Conservation (phyloP, 257 asterid species). For the Pogostemon cablin region DNA sequence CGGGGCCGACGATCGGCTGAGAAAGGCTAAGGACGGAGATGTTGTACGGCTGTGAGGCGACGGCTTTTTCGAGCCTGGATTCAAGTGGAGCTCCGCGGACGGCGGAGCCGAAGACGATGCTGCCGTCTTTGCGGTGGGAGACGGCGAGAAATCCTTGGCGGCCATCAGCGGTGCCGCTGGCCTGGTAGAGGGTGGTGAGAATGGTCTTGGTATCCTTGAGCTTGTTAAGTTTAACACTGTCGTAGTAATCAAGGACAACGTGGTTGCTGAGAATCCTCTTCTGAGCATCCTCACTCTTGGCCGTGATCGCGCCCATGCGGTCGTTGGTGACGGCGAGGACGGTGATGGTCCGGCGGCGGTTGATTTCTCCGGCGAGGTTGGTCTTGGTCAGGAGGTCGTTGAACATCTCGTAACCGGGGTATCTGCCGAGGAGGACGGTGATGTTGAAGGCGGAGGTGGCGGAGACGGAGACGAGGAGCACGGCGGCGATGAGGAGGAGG, state of each 20-base stretch:
- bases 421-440: slow-evolving; percentile 48
- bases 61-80: slow-evolving; percentile 37
- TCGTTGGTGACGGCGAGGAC: slow-evolving; percentile 63
- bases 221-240: slow-evolving; percentile 51
- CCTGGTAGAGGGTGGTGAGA: slow-evolving; percentile 63
- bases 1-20: slow-evolving; percentile 52
- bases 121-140: slow-evolving; percentile 42
- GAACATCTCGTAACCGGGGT: slow-evolving; percentile 57
- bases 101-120: slow-evolving; percentile 65
- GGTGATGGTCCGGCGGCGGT: slow-evolving; percentile 55
- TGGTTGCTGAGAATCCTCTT: slow-evolving; percentile 59
- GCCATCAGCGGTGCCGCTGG: slow-evolving; percentile 43
- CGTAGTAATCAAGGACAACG: slow-evolving; percentile 73
- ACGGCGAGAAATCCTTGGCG: slow-evolving; percentile 66
- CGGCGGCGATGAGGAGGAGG: slow-evolving; percentile 28
- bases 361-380: slow-evolving; percentile 46
- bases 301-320: slow-evolving; percentile 39
- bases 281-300: slow-evolving; percentile 42
- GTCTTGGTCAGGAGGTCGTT: slow-evolving; percentile 47
- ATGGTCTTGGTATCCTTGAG: slow-evolving; percentile 39
- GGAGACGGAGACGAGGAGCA: slow-evolving; percentile 41
- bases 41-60: slow-evolving; percentile 55
- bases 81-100: slow-evolving; percentile 42
- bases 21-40: slow-evolving; percentile 64
- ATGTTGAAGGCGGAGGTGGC: slow-evolving; percentile 56